Evolutionary conservation across 257 asterid species (phyloP).

Genomic region (Solanum tarapatanum): DNA sequence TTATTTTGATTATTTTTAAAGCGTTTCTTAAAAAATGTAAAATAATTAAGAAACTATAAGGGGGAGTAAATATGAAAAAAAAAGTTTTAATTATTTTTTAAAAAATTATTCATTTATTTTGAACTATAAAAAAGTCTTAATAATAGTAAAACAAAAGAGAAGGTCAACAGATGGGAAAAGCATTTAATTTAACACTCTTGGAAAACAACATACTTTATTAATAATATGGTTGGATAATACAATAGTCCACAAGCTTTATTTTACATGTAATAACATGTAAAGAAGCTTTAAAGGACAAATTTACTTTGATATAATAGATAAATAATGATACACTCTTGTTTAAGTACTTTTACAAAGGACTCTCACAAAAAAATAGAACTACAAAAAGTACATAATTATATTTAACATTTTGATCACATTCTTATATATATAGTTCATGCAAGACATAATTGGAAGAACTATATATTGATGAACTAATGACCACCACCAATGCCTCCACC

Average conservation of each 20-base stretch:
- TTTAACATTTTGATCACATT: not conserved
- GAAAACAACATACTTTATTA: not conserved
- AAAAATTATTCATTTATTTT: no score
- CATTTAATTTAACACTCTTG: not conserved
- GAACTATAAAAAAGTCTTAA: fast-evolving
- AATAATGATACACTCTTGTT: not conserved
- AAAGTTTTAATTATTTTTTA: no score
- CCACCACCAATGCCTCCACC: conserved; percentile 2
- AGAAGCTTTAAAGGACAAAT: not conserved
- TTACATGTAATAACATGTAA: not conserved
- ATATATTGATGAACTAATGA: not conserved
- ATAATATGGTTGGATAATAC: not conserved
- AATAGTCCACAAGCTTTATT: not conserved
- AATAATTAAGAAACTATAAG: no score
- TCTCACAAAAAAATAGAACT: not conserved
- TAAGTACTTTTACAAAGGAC: not conserved
- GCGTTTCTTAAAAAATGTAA: no score
- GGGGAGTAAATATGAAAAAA: no score
- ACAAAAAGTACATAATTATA: not conserved
- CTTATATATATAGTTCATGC: not conserved
- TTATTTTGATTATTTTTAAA: no score
- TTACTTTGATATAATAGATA: not conserved
- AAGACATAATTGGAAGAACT: not conserved
- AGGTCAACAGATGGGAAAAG: not conserved
- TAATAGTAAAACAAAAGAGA: not conserved